These are phyloP conservation scores for Epithemia pelagica DNA, from an alignment of 108 stramenopile genomes.

Conservation along the genomic window DNA sequence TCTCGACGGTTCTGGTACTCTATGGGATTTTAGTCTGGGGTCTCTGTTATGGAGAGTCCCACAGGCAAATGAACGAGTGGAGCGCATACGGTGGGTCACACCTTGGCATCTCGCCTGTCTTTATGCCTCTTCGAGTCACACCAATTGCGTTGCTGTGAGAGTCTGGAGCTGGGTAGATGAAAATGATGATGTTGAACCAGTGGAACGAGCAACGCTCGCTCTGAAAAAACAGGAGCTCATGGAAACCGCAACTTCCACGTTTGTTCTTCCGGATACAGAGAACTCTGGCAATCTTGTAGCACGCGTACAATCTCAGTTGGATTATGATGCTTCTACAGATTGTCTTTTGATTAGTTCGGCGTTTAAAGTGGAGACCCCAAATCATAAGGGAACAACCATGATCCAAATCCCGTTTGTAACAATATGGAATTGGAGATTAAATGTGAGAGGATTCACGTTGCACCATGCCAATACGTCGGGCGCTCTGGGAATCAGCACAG, in stretches of 20 bases:
- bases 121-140: not conserved
- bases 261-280: not conserved
- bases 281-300: too few relatives aligned
- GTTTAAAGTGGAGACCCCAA: not conserved
- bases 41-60: not conserved
- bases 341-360: constrained; percentile 25
- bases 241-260: not conserved
- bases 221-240: not conserved
- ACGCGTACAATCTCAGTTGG: constrained; percentile 3
- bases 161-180: not conserved
- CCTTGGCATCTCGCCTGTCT: not conserved
- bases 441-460: not conserved
- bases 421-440: constrained; percentile 15
- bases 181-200: not conserved
- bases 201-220: not conserved
- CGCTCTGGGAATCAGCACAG: not conserved
- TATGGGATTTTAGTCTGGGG: not conserved
- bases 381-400: not conserved
- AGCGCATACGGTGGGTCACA: not conserved
- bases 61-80: not conserved
- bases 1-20: not conserved
- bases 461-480: not conserved
- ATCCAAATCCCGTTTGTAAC: constrained; percentile 4
- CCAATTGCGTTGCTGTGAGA: not conserved
- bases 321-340: constrained; percentile 17